These are phyloP conservation scores for Sugiyamaella boreocaroliniensis DNA, from an alignment of 805 yeast species.

Conservation along the genomic window DNA sequence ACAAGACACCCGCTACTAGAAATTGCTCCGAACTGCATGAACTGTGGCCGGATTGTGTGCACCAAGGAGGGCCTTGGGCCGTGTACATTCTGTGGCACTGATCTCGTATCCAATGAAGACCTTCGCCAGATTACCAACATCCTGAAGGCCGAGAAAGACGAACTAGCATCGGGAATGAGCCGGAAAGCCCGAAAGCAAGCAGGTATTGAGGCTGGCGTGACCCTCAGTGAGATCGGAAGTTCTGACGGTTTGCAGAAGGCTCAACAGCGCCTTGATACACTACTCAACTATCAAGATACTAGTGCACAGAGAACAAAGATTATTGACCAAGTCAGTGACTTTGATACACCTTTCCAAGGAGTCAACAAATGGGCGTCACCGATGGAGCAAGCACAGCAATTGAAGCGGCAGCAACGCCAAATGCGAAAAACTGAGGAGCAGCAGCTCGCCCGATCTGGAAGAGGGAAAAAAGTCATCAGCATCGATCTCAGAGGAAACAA, in stretches of 20 bases:
- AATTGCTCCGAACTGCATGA: slow-evolving; percentile 85
- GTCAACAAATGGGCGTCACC: slow-evolving; percentile 74
- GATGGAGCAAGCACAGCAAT: slow-evolving; percentile 76
- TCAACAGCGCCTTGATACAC: slow-evolving; percentile 60
- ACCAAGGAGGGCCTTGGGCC: slow-evolving; percentile 84
- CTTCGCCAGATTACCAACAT: slow-evolving; percentile 48
- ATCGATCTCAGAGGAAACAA: slow-evolving; percentile 78
- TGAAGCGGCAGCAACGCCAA: slow-evolving; percentile 78
- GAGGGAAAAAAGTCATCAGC: slow-evolving; percentile 68
- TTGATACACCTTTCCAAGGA: slow-evolving; percentile 52
- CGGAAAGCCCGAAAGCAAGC: slow-evolving; percentile 34
- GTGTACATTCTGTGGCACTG: slow-evolving; percentile 74
- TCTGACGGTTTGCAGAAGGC: slow-evolving; percentile 57
- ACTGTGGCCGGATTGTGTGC: slow-evolving; percentile 93
- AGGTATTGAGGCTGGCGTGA: slow-evolving; percentile 26
- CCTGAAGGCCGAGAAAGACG: slow-evolving; percentile 49
- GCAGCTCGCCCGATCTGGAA: slow-evolving; percentile 56
- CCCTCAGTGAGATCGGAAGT: slow-evolving; percentile 22
- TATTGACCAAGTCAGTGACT: slow-evolving; percentile 90
- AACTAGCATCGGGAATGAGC: slow-evolving; percentile 30
- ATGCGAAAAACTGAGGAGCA: slow-evolving; percentile 55
- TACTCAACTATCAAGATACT: slow-evolving; percentile 74
- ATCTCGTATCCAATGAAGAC: slow-evolving; percentile 59
- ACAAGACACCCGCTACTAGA: slow-evolving; percentile 82
- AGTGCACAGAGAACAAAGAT: slow-evolving; percentile 87